Percentiles rank a stretch among this genome's conserved stretches.
These are phyloP conservation scores for Perkinsus olseni DNA, from an alignment of 169 alveolate genomes.

Conservation along the genomic window DNA sequence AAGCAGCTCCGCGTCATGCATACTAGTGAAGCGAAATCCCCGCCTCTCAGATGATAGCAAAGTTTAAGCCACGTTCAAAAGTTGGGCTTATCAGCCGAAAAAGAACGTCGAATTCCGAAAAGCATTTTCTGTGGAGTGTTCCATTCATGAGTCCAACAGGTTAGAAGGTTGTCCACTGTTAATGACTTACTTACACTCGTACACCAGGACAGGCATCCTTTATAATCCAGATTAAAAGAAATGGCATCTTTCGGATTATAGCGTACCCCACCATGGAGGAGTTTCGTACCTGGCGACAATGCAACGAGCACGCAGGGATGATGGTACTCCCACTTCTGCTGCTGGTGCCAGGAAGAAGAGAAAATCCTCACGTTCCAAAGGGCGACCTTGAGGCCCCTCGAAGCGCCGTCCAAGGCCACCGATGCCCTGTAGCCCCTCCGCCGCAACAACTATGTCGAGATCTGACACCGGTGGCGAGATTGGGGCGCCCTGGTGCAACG, in stretches of 20 bases:
- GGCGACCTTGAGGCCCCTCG: constrained; percentile 82
- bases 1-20: too few species aligned
- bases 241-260: constrained; percentile 76
- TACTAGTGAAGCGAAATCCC: too few species aligned
- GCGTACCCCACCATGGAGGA: constrained; percentile 90
- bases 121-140: too few species aligned
- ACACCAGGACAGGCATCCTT: neutral
- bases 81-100: too few species aligned
- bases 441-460: constrained; percentile 41
- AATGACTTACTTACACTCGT: neutral
- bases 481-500: too few species aligned
- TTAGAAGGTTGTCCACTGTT: too few species aligned
- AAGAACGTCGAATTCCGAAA: too few species aligned
- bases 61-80: too few species aligned
- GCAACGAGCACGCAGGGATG: too few species aligned
- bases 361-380: constrained; percentile 80
- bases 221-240: constrained; percentile 47
- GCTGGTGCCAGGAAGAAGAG: constrained; percentile 88
- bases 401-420: constrained; percentile 83
- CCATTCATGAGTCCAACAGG: too few species aligned
- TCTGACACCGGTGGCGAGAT: neutral
- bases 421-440: constrained; percentile 79
- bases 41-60: too few species aligned
- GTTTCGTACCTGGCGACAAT: constrained; percentile 71
- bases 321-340: neutral